Percentiles rank a stretch among this genome's conserved stretches.
These are phyloP conservation scores for Polytrichum commune DNA, from an alignment of 225 moss, liverwort and hornwort species.

Conservation along the genomic window DNA sequence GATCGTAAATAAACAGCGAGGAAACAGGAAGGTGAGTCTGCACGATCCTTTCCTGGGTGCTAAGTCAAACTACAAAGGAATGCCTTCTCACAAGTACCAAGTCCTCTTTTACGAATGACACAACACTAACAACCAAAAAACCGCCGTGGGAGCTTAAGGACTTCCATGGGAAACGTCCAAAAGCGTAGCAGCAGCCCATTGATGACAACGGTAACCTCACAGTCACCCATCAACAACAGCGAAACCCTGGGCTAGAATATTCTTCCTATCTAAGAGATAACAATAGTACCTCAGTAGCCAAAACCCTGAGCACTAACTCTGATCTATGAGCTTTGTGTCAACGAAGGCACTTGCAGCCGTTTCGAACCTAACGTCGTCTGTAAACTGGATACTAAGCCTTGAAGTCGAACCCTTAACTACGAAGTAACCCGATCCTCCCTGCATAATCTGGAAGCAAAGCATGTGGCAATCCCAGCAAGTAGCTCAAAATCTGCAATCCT, in stretches of 20 bases:
- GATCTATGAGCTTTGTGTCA: neutral
- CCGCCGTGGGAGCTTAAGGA: neutral
- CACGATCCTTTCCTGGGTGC: too few relatives aligned
- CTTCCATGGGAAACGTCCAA: neutral
- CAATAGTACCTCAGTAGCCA: neutral
- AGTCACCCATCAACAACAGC: neutral
- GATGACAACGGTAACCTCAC: neutral
- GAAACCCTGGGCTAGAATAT: neutral
- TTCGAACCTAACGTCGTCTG: neutral
- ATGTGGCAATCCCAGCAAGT: neutral
- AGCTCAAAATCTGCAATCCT: neutral
- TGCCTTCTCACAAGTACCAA: neutral
- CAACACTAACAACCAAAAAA: conserved; percentile 1
- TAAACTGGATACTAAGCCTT: neutral
- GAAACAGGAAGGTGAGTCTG: neutral
- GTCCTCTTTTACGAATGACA: neutral
- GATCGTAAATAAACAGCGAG: neutral
- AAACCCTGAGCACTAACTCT: neutral
- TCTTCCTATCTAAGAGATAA: neutral
- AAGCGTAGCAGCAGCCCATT: neutral
- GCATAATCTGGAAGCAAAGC: neutral
- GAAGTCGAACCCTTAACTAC: neutral
- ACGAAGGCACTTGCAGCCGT: neutral
- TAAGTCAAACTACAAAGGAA: too few relatives aligned
- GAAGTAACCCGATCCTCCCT: neutral